These are phyloP conservation scores for Bidens hawaiensis DNA, from an alignment of 140 eudicot species.

Conservation along the genomic window DNA sequence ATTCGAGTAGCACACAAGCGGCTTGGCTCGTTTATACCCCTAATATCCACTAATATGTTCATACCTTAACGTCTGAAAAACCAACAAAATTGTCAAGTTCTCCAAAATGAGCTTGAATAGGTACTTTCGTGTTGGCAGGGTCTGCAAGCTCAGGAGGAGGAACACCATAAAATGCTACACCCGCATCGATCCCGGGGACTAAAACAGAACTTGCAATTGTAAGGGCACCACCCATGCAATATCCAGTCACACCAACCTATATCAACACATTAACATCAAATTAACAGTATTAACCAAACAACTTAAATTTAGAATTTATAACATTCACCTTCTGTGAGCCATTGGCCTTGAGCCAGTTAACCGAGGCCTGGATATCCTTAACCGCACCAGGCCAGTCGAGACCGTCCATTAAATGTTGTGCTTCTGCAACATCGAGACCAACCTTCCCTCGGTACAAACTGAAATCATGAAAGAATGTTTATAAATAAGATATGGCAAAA, in stretches of 20 bases:
- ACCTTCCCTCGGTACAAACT: slow-evolving; percentile 95
- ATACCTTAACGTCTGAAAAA: slow-evolving; percentile 81
- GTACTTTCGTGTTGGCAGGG: slow-evolving; percentile 67
- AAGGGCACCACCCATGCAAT: slow-evolving; percentile 99
- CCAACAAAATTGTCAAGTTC: slow-evolving; percentile 68
- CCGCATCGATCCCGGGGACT: slow-evolving; percentile 80
- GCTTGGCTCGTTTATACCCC: too few relatives aligned
- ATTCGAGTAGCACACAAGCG: too few relatives aligned
- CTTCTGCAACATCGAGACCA: slow-evolving; percentile 93
- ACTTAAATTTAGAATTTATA: neutral
- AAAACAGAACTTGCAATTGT: slow-evolving; percentile 90
- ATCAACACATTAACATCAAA: slow-evolving; percentile 4
- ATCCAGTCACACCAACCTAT: slow-evolving; percentile 94
- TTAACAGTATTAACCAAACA: neutral
- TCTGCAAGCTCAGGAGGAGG: slow-evolving; percentile 92
- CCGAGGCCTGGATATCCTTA: slow-evolving; percentile 95
- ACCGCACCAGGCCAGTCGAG: slow-evolving; percentile 96
- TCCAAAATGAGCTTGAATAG: slow-evolving; percentile 96
- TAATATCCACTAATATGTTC: too few relatives aligned
- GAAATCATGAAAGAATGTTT: neutral
- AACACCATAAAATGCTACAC: slow-evolving; percentile 82
- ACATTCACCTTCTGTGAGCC: slow-evolving; percentile 76
- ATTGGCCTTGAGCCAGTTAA: slow-evolving; percentile 90
- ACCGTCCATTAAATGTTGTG: slow-evolving; percentile 92
- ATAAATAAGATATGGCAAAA: neutral